A percentile compares a stretch with the other conserved stretches of the same genome.
Conservation (phyloP, 2,329 filamentous ascomycete species). For the Aureobasidium sp. region DNA sequence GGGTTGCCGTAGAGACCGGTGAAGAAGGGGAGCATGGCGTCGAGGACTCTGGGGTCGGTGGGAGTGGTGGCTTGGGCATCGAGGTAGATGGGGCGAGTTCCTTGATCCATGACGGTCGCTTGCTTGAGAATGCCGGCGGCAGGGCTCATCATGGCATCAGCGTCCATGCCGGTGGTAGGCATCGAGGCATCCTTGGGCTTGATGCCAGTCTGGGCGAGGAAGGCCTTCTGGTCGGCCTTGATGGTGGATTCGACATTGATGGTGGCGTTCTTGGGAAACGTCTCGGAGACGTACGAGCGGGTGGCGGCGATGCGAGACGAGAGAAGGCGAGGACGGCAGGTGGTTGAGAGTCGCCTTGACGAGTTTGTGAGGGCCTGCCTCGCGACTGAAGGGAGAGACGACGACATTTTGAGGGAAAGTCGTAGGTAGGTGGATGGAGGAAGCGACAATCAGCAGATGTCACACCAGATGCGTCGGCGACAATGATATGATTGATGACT, state of each 20-base stretch:
- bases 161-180: constrained; percentile 51
- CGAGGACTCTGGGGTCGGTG: constrained; percentile 85
- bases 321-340: constrained; percentile 34
- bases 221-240: constrained; percentile 77
- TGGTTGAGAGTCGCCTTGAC: constrained; percentile 43
- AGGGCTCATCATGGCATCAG: constrained; percentile 66
- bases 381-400: constrained; percentile 57
- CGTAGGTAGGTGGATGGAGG: neutral
- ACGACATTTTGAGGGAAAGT: constrained; percentile 33
- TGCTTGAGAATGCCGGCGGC: constrained; percentile 74
- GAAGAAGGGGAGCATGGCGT: constrained; percentile 93
- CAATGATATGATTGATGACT: neutral
- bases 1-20: constrained; percentile 94
- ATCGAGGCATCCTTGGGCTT: constrained; percentile 51
- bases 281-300: constrained; percentile 76
- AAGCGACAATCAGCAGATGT: constrained; percentile 11
- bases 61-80: constrained; percentile 98
- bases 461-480: constrained; percentile 12
- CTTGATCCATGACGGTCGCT: constrained; percentile 87
- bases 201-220: constrained; percentile 53
- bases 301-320: constrained; percentile 26
- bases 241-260: constrained; percentile 78
- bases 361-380: constrained; percentile 64
- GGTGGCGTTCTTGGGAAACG: constrained; percentile 70
- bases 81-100: constrained; percentile 88